Evolutionary conservation across 495 filamentous ascomycete species (phyloP), one percentile per base, ranked within the genome.

Genomic region (Aspergillus haitiensis): DNA sequence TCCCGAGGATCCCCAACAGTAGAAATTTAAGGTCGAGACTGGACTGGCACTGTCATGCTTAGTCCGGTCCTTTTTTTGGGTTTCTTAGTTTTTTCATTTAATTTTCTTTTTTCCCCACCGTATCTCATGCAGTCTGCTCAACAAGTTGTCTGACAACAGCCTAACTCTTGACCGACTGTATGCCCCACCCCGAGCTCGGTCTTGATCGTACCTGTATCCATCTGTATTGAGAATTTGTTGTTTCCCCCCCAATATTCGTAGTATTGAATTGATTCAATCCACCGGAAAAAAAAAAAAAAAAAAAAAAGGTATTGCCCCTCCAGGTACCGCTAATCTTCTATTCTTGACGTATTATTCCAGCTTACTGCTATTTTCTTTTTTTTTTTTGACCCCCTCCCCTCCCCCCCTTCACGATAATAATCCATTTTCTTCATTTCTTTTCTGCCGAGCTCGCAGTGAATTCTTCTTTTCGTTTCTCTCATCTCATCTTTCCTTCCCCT

Each of bases 1-100:
- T 47, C 21, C 55, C 52, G 65, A 55, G 37, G 64, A 66, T 64
- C 62, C 65, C 65, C 62, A 67, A 67, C 65, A 52, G 60, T 62
- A 58, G 49, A 49, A 58, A 54, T 62, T 27, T 58, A 58, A 50
- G 58, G 50, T 59, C 51, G 49, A 59, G 39, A 55, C 61, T 56
- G 27, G 54, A 42, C 44, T 59, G 60, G 58, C 55, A 58, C 49
- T 45, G 31, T 48, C 37, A 47, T 34, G 45, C 34, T 59, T 59
- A 50, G 54, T 27, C 46, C 52, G 56, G 52, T 47, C 61, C 57
- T 52, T 42, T 56, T 61, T 61, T 58, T 18, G 31, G 50, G 13
- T 42, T 45, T 33, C 31, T 35, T 34, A 15, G 31, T 11, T 18
- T 40, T 40, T 18, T 37, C 34, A 42, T 44, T 55, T 16, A 39